Base-by-base conservation (phyloP, 371 early-diverging fungal species). In the Mortierella sp. region DNA sequence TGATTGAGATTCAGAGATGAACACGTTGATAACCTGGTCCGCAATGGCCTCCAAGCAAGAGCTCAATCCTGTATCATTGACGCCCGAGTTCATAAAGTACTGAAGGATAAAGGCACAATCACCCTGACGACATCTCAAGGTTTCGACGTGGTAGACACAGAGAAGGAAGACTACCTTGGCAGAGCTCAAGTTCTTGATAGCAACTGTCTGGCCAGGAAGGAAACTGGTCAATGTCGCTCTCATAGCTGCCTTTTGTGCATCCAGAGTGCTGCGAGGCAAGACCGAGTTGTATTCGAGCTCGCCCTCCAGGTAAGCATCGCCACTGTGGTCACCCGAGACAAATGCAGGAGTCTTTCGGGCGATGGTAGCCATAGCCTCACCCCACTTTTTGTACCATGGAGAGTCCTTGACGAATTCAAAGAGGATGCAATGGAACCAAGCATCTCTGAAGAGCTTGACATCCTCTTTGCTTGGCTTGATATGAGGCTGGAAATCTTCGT, bases 271-370 rank as follows among this genome's bases (percentile, higher is more conserved):
- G 53, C 89, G 87, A 50, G 92, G 87, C 18, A 96, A 81, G 9
- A 97, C 90, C 11, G 96, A 94, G 75, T 95, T 95, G 69, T 92
- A 91, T 66, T 94, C 93, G 18, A 98, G 83, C 70, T 97, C 97
- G n/a, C 91, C 94, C 64, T 96, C 96, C 43, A 98, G 70, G 66
- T 94, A 95, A 57, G 91, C 92, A 21, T 91, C 89, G 0, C 90
- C 85, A 46, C 89, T 86, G 30, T 66, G 57, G 43, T 81, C 70
- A 53, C 88, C 90, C 30, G 92, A 90, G 6, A 95, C 88, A 55
- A 98, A 85, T 0, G 93, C 85, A 0, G 98, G 98, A 1, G 98
- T 93, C 62, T 94, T 95, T 66, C 85, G 84, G 4, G 98, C 96
- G 73, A 98, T 90, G 1, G 85, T 67, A 0, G 86, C 59, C 80